Base-by-base conservation (phyloP, 768 basidiomycete genomes). In the Lentinula boryana region DNA sequence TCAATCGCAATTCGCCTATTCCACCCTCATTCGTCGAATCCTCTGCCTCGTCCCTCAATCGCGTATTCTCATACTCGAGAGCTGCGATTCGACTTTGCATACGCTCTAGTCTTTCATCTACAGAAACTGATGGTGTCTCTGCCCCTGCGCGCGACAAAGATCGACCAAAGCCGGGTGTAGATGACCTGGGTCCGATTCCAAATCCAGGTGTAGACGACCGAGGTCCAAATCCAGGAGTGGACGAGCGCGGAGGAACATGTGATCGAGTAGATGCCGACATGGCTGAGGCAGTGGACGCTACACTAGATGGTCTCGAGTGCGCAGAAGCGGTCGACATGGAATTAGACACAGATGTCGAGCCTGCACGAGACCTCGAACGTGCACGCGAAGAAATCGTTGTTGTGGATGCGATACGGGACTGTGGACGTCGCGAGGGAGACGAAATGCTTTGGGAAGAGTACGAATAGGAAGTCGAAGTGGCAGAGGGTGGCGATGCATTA, bases 1-100 rank as follows among this genome's bases (percentile, higher is more conserved):
- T 52, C 48, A 69, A 68, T 51, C 35, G 18, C 27, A 57, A 31
- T 21, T 54, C 53, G 15, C 44, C 58, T 23, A 36, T 40, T 51
- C 46, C 48, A 13, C 35, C 38, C 10, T 13, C 12, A 70, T 66
- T 62, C 2, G 21, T 31, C 3, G 40, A 15, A 5, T 49, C 50
- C 12, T 62, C 44, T 16, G 21, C 46, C 46, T 58, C 56, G 5
- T 49, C 56, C 40, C 56, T 62, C 32, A 93, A 73, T 21, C 85
- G 80, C 54, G 78, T 76, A 61, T 87, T 90, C 69, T 93, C 91
- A 59, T 83, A 83, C 68, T 92, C 88, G 8, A 90, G 75, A 1
- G 82, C 79, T 60, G 85, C 80, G 35, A 92, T 67, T 18, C 82
- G 76, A 5, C 73, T 80, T 55, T 79, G 82, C 51, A 82, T 72